Conservation (phyloP, 2,329 filamentous ascomycete genomes). For the Xylaria sp. region DNA sequence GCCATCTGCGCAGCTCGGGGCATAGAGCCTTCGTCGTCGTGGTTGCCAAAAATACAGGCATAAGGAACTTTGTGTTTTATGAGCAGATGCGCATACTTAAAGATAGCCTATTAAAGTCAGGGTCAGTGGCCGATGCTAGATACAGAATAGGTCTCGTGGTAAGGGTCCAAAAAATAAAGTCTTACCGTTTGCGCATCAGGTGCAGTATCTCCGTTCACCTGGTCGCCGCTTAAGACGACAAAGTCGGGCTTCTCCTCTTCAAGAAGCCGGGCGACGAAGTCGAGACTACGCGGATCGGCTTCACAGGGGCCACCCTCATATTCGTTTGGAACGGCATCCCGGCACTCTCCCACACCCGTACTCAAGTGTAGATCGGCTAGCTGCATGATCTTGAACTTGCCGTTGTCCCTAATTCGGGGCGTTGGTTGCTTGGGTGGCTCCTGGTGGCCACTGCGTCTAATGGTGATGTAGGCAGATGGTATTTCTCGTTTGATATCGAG, state of each 20-base stretch:
- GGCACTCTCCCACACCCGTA: conserved; percentile 85
- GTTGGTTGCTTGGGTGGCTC: conserved; percentile 76
- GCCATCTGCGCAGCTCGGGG: conserved; percentile 83
- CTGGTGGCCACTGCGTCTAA: conserved; percentile 76
- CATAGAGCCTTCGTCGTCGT: conserved; percentile 91
- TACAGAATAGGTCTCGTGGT: neutral
- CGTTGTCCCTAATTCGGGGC: conserved; percentile 81
- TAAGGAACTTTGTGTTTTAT: conserved; percentile 91
- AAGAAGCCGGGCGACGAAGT: conserved; percentile 84
- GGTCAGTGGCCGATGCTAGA: conserved; percentile 38
- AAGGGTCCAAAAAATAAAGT: conserved; percentile 57
- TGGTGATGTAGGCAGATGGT: conserved; percentile 78
- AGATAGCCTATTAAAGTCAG: conserved; percentile 72
- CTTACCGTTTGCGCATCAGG: conserved; percentile 83
- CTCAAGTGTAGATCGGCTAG: conserved; percentile 93
- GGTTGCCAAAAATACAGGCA: conserved; percentile 94
- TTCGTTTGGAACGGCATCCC: conserved; percentile 82
- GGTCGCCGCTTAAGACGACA: conserved; percentile 91
- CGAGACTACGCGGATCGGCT: conserved; percentile 89
- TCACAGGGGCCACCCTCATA: conserved; percentile 83
- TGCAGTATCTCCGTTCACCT: conserved; percentile 93
- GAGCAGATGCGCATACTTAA: conserved; percentile 89
- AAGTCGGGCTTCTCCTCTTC: conserved; percentile 95
- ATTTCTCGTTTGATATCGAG: conserved; percentile 71
- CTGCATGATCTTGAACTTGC: conserved; percentile 97